Conservation (phyloP, 257 asterid genomes). For the Solanum sitiens region DNA sequence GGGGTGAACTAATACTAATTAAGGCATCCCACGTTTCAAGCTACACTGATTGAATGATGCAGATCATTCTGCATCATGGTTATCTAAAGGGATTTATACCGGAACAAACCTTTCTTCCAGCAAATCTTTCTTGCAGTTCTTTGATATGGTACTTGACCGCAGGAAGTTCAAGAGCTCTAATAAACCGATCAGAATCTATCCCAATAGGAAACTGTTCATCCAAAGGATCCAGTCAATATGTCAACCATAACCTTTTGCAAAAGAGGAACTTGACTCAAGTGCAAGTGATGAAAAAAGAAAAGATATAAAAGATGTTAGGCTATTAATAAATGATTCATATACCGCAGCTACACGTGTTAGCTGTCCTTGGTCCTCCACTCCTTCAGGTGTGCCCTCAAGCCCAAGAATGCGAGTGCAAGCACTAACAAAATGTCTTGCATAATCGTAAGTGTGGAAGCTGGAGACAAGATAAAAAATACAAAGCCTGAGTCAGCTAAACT, state of each 20-base stretch:
- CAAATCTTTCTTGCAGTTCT: constrained; percentile 77
- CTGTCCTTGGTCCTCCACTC: constrained; percentile 91
- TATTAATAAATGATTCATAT: constrained; percentile 1
- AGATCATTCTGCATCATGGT: background rate
- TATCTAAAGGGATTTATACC: background rate
- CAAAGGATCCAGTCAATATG: constrained; percentile 4
- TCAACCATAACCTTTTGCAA: constrained; percentile 1
- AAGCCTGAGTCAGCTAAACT: background rate
- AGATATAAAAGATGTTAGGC: background rate
- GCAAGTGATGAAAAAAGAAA: background rate
- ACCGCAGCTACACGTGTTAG: constrained; percentile 95
- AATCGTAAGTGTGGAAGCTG: constrained; percentile 89
- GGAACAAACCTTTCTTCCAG: constrained; percentile 61
- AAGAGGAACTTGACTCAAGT: background rate
- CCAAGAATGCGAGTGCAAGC: constrained; percentile 95
- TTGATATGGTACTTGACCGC: constrained; percentile 56
- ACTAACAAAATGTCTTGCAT: constrained; percentile 88
- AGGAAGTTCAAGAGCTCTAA: constrained; percentile 79
- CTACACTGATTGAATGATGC: background rate
- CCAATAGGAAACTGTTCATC: constrained; percentile 85
- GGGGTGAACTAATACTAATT: background rate
- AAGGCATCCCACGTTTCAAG: background rate
- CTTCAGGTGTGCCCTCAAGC: constrained; percentile 94
- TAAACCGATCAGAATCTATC: constrained; percentile 82
- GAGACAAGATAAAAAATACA: background rate